Conservation (phyloP, 352 stramenopile genomes). For the Stramenopiles sp. region DNA sequence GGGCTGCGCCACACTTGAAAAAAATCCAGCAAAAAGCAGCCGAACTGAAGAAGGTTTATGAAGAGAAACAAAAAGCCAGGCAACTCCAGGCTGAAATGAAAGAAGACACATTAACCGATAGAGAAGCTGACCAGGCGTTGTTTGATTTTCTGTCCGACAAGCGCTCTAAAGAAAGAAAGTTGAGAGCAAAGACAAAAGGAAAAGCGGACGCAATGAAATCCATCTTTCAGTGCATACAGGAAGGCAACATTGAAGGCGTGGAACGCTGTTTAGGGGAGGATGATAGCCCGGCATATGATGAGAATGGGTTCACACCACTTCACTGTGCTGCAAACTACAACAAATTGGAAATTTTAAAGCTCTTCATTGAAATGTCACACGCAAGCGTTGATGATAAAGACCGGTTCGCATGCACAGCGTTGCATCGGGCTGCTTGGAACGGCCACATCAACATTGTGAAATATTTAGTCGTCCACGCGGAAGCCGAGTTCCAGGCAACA, state of each 20-base stretch:
- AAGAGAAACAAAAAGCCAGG: neutral
- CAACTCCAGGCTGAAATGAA: neutral
- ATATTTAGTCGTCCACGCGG: neutral
- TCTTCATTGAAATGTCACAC: neutral
- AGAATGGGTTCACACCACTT: neutral
- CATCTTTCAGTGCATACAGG: neutral
- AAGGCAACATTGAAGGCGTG: too few species aligned
- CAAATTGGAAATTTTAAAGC: neutral
- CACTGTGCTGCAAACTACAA: neutral
- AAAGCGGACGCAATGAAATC: neutral
- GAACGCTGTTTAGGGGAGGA: too few species aligned
- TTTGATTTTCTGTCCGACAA: neutral
- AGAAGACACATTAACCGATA: neutral
- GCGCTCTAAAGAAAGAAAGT: neutral
- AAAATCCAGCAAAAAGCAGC: neutral
- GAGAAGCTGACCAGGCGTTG: neutral
- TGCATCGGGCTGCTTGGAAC: neutral
- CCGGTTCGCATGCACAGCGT: neutral
- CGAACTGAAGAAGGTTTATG: neutral
- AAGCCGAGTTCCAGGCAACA: neutral
- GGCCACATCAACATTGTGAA: neutral
- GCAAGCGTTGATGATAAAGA: neutral
- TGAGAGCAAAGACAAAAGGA: neutral
- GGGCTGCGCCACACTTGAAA: neutral
- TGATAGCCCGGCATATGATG: neutral